Base-by-base conservation (phyloP, 2,329 filamentous ascomycete genomes). In the Pseudomassariella vexata region DNA sequence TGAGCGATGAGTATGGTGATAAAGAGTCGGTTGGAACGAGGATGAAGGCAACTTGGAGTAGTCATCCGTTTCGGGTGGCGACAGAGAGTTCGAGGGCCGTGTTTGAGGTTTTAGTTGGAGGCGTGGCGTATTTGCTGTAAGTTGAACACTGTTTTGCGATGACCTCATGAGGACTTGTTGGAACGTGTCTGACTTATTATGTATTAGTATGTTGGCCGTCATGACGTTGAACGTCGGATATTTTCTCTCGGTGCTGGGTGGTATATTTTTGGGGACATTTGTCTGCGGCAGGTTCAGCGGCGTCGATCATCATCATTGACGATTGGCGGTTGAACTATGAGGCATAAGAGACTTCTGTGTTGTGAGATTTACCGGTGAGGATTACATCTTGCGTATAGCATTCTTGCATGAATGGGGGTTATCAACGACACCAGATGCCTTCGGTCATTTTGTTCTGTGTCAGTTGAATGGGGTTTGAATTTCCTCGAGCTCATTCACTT, bases 171-270 rank as follows among this genome's bases (percentile, higher is more conserved):
- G n/a, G n/a, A n/a, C n/a, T n/a, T n/a, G n/a, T n/a, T n/a, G n/a
- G n/a, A n/a, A n/a, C n/a, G n/a, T n/a, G n/a, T n/a, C n/a, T n/a
- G n/a, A n/a, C n/a, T n/a, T n/a, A n/a, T n/a, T n/a, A n/a, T n/a
- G n/a, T n/a, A 2, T n/a, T 34, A 54, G 51, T 29, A 54, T 54
- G 51, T 40, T 54, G 30, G 51, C 48, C 19, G 51, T 53, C 36
- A 54, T 54, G 51, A 52, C 49, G 6, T 37, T 53, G 47, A 54
- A 54, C 20, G 37, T 53, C n/a, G 51, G 51, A 9, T 54, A 52
- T 36, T 54, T 54, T 34, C 35, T 54, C 1, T 50, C 51, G 11
- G 46, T 54, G 9, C 43, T 54, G 16, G 47, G 43, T 20, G 51
- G 51, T 16, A 52, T 34, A 9, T 34, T 34, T 10, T 12, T 34